phyloP scores from a whole-genome alignment of 2,329 filamentous ascomycete species.

The Ascochyta pisi region DNA sequence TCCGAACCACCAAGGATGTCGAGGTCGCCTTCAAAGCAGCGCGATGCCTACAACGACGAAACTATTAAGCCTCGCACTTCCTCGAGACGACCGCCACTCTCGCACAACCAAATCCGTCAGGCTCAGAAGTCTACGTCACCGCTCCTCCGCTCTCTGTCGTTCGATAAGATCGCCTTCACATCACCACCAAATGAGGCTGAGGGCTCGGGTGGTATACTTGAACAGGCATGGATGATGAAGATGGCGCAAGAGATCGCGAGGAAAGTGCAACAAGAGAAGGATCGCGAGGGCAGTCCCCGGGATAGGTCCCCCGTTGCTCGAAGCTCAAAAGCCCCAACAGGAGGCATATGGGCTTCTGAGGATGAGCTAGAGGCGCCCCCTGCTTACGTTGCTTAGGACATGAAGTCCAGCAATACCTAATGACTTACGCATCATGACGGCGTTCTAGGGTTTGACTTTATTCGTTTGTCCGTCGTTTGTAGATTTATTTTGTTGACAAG shows the following conservation, averaged over 20 bases:
- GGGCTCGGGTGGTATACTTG: conserved; percentile 63
- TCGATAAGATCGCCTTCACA: conserved; percentile 19
- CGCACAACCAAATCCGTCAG: conserved; percentile 38
- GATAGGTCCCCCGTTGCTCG: conserved; percentile 17
- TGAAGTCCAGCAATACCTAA: conserved; percentile 11
- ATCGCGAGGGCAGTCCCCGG: conserved; percentile 22
- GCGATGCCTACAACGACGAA: conserved; percentile 13
- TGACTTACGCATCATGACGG: conserved; percentile 19
- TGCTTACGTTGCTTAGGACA: conserved; percentile 41
- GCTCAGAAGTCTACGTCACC: conserved; percentile 45
- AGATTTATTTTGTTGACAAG: conserved; percentile 8
- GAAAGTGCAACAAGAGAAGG: conserved; percentile 87
- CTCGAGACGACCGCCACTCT: conserved; percentile 39
- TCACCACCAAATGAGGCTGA: conserved; percentile 36
- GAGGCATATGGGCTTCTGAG: conserved; percentile 33
- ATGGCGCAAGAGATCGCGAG: conserved; percentile 92
- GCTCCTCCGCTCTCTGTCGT: conserved; percentile 44
- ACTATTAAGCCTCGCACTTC: conserved; percentile 20
- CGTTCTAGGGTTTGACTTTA: conserved; percentile 1
- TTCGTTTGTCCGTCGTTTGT: conserved; percentile 9
- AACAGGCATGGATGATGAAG: conserved; percentile 88
- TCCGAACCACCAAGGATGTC: conserved; percentile 32
- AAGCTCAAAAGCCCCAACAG: conserved; percentile 14
- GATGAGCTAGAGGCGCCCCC: conserved; percentile 43
- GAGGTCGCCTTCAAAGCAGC: conserved; percentile 33